These are phyloP conservation scores for Anacardium occidentale DNA, from an alignment of 345 rosid genomes.

Conservation along the genomic window DNA sequence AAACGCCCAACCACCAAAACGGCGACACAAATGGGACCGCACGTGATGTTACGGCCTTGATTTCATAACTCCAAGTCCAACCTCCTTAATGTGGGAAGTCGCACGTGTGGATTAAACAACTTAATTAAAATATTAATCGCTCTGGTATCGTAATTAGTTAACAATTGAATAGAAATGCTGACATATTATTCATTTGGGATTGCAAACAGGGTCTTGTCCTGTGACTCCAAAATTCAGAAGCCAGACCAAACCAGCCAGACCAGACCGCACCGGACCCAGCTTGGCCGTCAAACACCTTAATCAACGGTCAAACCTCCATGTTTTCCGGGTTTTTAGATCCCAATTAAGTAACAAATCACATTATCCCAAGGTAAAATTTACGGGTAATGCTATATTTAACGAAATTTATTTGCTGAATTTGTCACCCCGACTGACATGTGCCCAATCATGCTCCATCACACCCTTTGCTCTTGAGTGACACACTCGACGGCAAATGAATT, in stretches of 20 bases:
- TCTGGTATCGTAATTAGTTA: too few relatives aligned
- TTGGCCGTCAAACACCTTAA: constrained; percentile 25
- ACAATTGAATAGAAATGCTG: not conserved
- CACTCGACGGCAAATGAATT: too few relatives aligned
- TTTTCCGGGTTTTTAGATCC: constrained; percentile 59
- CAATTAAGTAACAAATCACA: constrained; percentile 10
- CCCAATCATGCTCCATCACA: too few relatives aligned
- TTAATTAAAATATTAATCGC: too few relatives aligned
- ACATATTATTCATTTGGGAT: constrained; percentile 14
- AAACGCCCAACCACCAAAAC: constrained; percentile 58
- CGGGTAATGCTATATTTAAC: too few relatives aligned
- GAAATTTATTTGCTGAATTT: too few relatives aligned
- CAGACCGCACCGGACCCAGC: too few relatives aligned
- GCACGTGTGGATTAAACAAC: not conserved
- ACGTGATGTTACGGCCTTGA: constrained; percentile 50
- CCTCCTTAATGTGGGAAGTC: not conserved
- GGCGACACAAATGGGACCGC: constrained; percentile 61
- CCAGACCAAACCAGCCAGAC: too few relatives aligned
- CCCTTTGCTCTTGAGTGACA: too few relatives aligned
- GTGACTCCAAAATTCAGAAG: not conserved
- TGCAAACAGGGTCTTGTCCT: constrained; percentile 2
- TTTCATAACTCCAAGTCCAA: constrained; percentile 15
- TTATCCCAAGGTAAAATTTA: not conserved
- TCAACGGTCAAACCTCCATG: constrained; percentile 49
- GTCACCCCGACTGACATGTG: too few relatives aligned